Evolutionary conservation across 306 rosid species (phyloP).

Genomic region (Prunus mira): DNA sequence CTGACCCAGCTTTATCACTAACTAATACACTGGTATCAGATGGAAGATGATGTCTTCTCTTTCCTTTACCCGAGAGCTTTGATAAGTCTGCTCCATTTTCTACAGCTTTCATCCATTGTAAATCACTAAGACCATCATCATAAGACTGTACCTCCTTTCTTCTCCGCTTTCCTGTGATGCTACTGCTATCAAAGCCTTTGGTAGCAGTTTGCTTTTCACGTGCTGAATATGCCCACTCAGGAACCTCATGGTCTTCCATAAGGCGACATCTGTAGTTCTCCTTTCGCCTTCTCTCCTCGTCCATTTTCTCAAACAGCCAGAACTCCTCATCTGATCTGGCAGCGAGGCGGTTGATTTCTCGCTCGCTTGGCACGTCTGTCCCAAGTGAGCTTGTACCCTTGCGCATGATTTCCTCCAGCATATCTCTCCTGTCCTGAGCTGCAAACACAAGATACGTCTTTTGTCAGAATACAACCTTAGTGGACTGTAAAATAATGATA

Average conservation of each 20-base stretch:
- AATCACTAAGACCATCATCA: slow-evolving; percentile 79
- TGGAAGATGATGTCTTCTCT: slow-evolving; percentile 47
- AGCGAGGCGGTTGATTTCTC: slow-evolving; percentile 99
- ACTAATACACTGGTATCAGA: slow-evolving; percentile 46
- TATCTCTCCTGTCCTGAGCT: slow-evolving; percentile 98
- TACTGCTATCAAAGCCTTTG: slow-evolving; percentile 36
- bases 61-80: slow-evolving; percentile 49
- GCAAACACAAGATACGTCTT: slow-evolving; percentile 34
- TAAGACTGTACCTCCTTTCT: slow-evolving; percentile 80
- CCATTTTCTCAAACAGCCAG: slow-evolving; percentile 98
- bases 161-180: slow-evolving; percentile 67
- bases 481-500: background rate
- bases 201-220: slow-evolving; percentile 49
- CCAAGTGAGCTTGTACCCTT: slow-evolving; percentile 96
- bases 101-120: slow-evolving; percentile 92
- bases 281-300: slow-evolving; percentile 88
- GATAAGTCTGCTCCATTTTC: slow-evolving; percentile 82
- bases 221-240: slow-evolving; percentile 91
- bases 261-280: slow-evolving; percentile 93
- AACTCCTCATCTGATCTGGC: slow-evolving; percentile 94
- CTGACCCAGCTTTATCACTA: slow-evolving; percentile 33
- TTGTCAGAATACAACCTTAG: background rate
- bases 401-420: slow-evolving; percentile 98
- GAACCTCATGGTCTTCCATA: slow-evolving; percentile 96
- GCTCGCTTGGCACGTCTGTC: slow-evolving; percentile 95